Percentiles rank a stretch among this genome's conserved stretches.
Evolutionary conservation across 257 asterid species (phyloP).

Genomic region (Avicennia marina): DNA sequence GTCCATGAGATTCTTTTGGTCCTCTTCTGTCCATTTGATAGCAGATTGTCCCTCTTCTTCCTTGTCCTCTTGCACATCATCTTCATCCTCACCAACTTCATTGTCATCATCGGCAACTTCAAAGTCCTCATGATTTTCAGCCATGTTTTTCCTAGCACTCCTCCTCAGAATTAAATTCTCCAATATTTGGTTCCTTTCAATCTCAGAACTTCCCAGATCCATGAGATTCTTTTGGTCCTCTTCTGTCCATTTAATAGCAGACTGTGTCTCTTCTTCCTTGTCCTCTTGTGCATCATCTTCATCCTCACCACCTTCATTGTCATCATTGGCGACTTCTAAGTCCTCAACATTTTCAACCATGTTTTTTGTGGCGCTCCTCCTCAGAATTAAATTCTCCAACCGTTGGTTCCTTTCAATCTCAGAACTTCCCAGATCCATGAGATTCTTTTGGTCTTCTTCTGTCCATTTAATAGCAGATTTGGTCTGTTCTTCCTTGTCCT

Average conservation of each 20-base stretch:
- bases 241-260: constrained; percentile 78
- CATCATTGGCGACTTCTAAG: constrained; percentile 27
- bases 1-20: constrained; percentile 90
- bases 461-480: constrained; percentile 76
- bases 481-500: constrained; percentile 40
- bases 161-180: constrained; percentile 70
- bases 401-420: constrained; percentile 85
- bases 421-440: constrained; percentile 82
- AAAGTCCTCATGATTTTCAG: constrained; percentile 42
- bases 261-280: constrained; percentile 45
- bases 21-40: constrained; percentile 89
- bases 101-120: constrained; percentile 24
- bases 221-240: constrained; percentile 93
- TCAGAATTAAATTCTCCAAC: constrained; percentile 74
- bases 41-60: constrained; percentile 51
- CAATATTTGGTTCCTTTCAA: constrained; percentile 79
- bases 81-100: constrained; percentile 53
- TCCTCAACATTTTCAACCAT: constrained; percentile 39
- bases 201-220: constrained; percentile 86
- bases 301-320: constrained; percentile 37
- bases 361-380: neutral
- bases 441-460: constrained; percentile 89
- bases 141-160: neutral
- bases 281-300: constrained; percentile 48
- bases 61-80: constrained; percentile 39